Evolutionary conservation across 2,329 filamentous ascomycete genomes (phyloP).

Genomic region (Microsporum audouinii): DNA sequence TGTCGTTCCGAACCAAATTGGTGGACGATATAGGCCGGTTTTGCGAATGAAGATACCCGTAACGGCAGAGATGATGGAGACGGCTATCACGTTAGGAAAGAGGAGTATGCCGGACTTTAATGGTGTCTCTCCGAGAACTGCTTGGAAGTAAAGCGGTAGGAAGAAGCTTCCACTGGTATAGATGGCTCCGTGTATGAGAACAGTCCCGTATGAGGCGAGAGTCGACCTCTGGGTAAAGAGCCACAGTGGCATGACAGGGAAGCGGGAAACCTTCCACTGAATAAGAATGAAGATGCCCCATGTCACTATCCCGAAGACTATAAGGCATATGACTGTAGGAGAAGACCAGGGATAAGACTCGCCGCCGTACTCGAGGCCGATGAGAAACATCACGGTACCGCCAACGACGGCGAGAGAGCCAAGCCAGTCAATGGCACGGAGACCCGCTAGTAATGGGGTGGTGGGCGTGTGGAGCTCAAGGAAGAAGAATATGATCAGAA

Average conservation of each 20-base stretch:
- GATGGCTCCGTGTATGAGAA: conserved; percentile 62
- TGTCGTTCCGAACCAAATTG: conserved; percentile 36
- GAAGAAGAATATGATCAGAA: conserved; percentile 49
- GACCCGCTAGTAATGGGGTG: conserved; percentile 45
- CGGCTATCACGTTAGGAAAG: conserved; percentile 56
- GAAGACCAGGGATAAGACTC: conserved; percentile 64
- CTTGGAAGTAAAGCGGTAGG: conserved; percentile 75
- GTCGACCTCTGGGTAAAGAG: conserved; percentile 59
- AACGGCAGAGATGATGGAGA: conserved; percentile 39
- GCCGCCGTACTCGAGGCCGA: conserved; percentile 77
- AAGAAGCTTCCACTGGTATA: conserved; percentile 73
- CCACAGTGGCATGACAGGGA: conserved; percentile 61
- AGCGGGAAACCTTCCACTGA: conserved; percentile 59
- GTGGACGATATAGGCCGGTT: conserved; percentile 52
- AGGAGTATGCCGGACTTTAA: conserved; percentile 64
- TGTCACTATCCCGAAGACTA: conserved; percentile 58
- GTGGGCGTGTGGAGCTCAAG: conserved; percentile 51
- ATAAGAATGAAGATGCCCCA: conserved; percentile 57
- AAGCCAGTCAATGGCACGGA: conserved; percentile 53
- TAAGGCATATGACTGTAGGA: conserved; percentile 61
- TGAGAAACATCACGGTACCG: conserved; percentile 72
- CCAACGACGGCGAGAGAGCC: conserved; percentile 48
- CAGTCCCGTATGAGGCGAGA: conserved; percentile 51
- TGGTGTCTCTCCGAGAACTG: conserved; percentile 55
- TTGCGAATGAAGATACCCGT: conserved; percentile 62